A percentile compares a stretch with the other conserved stretches of the same genome.
Evolutionary conservation across 208 protist genomes (phyloP).

Genomic region (Leptomonas pyrrhocoris): DNA sequence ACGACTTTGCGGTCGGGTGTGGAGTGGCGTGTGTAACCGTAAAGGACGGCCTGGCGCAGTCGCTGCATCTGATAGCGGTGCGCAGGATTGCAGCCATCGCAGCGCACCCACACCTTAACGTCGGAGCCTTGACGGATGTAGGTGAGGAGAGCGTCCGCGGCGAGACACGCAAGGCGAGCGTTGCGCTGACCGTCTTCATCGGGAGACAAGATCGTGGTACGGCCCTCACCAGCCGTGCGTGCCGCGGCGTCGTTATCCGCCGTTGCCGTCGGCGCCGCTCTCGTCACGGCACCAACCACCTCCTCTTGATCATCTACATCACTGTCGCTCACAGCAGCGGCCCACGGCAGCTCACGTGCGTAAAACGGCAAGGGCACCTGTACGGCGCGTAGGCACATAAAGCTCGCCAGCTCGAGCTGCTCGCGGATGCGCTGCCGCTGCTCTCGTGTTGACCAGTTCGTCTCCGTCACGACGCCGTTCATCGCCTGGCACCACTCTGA

Average conservation of each 20-base stretch:
- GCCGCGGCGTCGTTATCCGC: no score
- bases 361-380: slow-evolving; percentile 70
- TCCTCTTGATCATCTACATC: slow-evolving; percentile 18
- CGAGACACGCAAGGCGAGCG: slow-evolving; percentile 33
- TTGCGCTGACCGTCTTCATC: slow-evolving; percentile 34
- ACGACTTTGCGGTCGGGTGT: neutral
- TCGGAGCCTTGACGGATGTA: slow-evolving; percentile 34
- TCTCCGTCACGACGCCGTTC: slow-evolving; percentile 47
- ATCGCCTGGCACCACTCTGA: slow-evolving; percentile 52
- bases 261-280: no score
- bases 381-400: slow-evolving; percentile 70
- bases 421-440: slow-evolving; percentile 29
- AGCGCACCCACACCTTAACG: slow-evolving; percentile 76
- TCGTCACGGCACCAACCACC: no score
- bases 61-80: slow-evolving; percentile 62
- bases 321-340: slow-evolving; percentile 3
- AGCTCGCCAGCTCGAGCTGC: slow-evolving; percentile 76
- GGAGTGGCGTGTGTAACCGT: slow-evolving; percentile 40
- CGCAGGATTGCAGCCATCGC: slow-evolving; percentile 49
- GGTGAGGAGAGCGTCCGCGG: slow-evolving; percentile 40
- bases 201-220: neutral
- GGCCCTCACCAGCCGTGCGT: neutral
- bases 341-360: slow-evolving; percentile 1
- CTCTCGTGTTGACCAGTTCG: slow-evolving; percentile 36
- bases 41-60: slow-evolving; percentile 56